These are phyloP conservation scores for Colletotrichum salicis DNA, from an alignment of 2,329 filamentous ascomycete genomes.

Conservation along the genomic window DNA sequence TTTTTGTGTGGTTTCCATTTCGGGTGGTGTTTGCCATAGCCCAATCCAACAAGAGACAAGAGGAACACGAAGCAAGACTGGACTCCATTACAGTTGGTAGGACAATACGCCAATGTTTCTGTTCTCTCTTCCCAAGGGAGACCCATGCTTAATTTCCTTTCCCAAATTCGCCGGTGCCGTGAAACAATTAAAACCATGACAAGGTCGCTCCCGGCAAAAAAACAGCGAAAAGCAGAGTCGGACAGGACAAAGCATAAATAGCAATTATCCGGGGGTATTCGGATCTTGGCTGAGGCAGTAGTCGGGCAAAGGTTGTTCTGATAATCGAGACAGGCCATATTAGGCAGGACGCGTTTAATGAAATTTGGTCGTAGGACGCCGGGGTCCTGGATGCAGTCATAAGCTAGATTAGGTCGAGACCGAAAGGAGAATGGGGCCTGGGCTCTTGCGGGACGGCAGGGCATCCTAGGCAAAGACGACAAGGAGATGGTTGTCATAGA, in stretches of 20 bases:
- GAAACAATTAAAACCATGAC: neutral
- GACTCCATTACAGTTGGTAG: neutral
- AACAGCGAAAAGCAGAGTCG: neutral
- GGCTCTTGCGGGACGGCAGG: constrained; percentile 15
- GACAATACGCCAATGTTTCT: neutral
- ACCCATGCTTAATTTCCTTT: neutral
- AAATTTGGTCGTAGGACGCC: constrained; percentile 29
- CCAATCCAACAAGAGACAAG: neutral
- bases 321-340: constrained; percentile 9
- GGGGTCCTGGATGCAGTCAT: constrained; percentile 34
- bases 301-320: constrained; percentile 1
- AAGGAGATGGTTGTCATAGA: constrained; percentile 36
- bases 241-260: constrained; percentile 4
- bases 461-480: constrained; percentile 26
- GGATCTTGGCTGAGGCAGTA: neutral
- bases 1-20: neutral
- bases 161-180: constrained; percentile 14
- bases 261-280: neutral
- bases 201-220: constrained; percentile 21
- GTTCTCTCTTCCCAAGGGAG: neutral
- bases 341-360: constrained; percentile 14
- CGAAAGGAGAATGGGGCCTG: constrained; percentile 25
- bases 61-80: neutral
- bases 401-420: constrained; percentile 26
- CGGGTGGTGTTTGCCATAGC: neutral